These are phyloP conservation scores for Candida mesenterica DNA, from an alignment of 1,139 yeast species.

Conservation along the genomic window DNA sequence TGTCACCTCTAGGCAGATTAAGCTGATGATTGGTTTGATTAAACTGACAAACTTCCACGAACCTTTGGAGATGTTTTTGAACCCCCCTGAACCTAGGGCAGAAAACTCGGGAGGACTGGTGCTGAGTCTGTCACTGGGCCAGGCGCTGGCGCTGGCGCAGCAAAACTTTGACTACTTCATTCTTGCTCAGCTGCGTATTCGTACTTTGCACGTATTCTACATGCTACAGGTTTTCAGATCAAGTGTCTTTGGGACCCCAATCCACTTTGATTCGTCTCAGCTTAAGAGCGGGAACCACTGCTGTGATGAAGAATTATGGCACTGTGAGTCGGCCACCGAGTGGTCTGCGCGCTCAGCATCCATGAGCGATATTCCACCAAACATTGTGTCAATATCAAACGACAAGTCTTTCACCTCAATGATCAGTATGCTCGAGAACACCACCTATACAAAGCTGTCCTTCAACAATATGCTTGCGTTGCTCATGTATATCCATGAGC, in stretches of 20 bases:
- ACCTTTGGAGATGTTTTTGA: conserved; percentile 61
- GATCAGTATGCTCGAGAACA: conserved; percentile 4
- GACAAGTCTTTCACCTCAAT: conserved; percentile 4
- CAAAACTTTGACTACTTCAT: conserved; percentile 74
- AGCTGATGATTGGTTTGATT: conserved; percentile 75
- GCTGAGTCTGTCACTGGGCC: too few species aligned
- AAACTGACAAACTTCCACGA: conserved; percentile 72
- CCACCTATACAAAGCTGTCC: conserved; percentile 34
- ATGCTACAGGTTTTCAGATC: conserved; percentile 70
- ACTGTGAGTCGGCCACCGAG: conserved; percentile 50
- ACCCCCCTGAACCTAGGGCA: conserved; percentile 67
- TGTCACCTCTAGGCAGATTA: conserved; percentile 71
- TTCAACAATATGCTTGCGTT: conserved; percentile 61
- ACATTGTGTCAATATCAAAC: conserved; percentile 4
- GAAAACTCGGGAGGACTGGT: too few species aligned
- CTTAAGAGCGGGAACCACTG: conserved; percentile 77
- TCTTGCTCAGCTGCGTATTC: conserved; percentile 76
- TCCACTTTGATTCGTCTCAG: conserved; percentile 53
- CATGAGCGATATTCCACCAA: neutral
- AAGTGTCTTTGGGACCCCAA: conserved; percentile 62
- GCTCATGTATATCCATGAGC: conserved; percentile 72
- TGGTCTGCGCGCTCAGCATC: conserved; percentile 41
- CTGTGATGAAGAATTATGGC: conserved; percentile 67
- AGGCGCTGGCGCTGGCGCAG: conserved; percentile 29
- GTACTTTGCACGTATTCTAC: conserved; percentile 80